phyloP scores from a whole-genome alignment of 768 basidiomycete species.

The Mycena metata region DNA sequence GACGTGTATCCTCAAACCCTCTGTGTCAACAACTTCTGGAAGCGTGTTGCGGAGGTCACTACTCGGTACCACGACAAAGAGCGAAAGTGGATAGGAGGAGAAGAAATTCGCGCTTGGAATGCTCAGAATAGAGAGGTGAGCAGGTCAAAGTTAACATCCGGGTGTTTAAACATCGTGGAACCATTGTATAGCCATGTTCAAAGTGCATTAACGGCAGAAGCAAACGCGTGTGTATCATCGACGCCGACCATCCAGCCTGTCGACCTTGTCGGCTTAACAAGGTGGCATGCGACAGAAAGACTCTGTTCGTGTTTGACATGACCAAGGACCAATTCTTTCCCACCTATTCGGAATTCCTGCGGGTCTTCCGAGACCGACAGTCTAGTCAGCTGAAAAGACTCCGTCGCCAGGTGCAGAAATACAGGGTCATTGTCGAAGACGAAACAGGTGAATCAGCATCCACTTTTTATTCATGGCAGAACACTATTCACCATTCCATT shows the following conservation, averaged over 20 bases:
- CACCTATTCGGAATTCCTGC: background rate
- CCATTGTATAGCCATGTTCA: background rate
- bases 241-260: background rate
- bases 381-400: too few relatives aligned
- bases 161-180: too few relatives aligned
- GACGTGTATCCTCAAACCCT: too few relatives aligned
- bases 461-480: too few relatives aligned
- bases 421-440: too few relatives aligned
- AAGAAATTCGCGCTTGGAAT: slow-evolving; percentile 1
- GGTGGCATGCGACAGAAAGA: slow-evolving; percentile 13
- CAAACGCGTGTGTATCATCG: background rate
- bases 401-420: too few relatives aligned
- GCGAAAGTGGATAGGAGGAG: background rate
- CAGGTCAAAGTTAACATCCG: too few relatives aligned
- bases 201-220: background rate
- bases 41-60: background rate
- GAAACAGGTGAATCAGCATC: too few relatives aligned
- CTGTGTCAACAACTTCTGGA: too few relatives aligned
- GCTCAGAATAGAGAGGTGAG: background rate
- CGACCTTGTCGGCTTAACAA: background rate
- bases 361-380: too few relatives aligned
- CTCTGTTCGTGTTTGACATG: slow-evolving; percentile 1
- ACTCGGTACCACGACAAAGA: background rate
- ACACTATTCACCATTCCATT: too few relatives aligned
- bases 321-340: slow-evolving; percentile 7